Evolutionary conservation across 257 asterid species (phyloP).

Genomic region (Thymus mandschuricus): DNA sequence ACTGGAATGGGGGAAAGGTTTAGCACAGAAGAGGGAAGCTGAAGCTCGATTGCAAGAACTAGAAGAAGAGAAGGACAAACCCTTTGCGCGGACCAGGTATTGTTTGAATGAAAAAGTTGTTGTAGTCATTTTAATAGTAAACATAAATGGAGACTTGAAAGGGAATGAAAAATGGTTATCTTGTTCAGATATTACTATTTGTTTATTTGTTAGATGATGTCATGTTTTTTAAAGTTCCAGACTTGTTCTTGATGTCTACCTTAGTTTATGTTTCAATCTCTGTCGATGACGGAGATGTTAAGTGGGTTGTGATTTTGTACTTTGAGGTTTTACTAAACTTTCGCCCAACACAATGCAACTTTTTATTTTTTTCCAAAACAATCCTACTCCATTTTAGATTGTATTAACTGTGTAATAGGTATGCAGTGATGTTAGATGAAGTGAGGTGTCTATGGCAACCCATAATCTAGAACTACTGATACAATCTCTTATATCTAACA

Average conservation of each 20-base stretch:
- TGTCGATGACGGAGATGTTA: no score
- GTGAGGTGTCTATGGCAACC: no score
- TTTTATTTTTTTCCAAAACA: background rate
- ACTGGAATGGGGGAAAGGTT: conserved; percentile 93
- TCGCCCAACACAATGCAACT: no score
- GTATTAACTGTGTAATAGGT: no score
- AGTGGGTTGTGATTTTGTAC: no score
- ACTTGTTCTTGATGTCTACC: no score
- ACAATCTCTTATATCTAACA: background rate
- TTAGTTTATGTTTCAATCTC: no score
- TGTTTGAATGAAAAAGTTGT: background rate
- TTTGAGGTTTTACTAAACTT: no score
- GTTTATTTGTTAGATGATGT: background rate
- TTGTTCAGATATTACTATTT: background rate
- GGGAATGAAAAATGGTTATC: background rate
- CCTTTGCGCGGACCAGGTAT: conserved; percentile 92
- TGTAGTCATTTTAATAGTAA: background rate
- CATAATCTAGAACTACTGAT: conserved; percentile 1
- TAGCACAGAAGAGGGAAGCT: conserved; percentile 92
- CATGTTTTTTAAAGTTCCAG: background rate
- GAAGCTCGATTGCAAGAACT: conserved; percentile 73
- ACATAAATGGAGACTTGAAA: conserved; percentile 1
- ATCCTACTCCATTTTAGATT: background rate
- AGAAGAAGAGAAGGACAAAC: conserved; percentile 88
- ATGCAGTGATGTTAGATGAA: no score